A percentile compares a stretch with the other conserved stretches of the same genome.
Conservation (phyloP, 2,329 filamentous ascomycete species). For the Claviceps purpurea region DNA sequence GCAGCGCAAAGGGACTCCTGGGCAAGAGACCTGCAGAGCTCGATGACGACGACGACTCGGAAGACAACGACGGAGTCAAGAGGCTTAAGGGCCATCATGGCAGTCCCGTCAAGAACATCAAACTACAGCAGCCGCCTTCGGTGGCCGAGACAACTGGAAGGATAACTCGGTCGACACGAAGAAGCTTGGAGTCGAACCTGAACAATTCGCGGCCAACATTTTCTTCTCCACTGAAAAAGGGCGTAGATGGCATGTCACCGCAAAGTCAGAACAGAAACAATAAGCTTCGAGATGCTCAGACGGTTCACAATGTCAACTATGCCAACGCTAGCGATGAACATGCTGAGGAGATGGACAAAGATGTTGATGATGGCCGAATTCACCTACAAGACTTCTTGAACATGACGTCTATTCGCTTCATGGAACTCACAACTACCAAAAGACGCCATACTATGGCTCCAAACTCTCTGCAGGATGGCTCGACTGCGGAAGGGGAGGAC, state of each 20-base stretch:
- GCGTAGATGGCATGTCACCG: conserved; percentile 40
- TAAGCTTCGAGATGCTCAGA: conserved; percentile 35
- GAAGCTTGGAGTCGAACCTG: conserved; percentile 29
- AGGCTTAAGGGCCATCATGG: conserved; percentile 57
- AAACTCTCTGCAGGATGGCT: conserved; percentile 28
- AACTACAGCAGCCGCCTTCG: conserved; percentile 53
- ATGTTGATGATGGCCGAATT: conserved; percentile 48
- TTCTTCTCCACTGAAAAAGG: conserved; percentile 34
- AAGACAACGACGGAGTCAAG: conserved; percentile 50
- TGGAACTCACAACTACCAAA: conserved; percentile 96
- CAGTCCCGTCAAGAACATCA: conserved; percentile 65
- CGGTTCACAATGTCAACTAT: conserved; percentile 30
- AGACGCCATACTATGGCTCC: conserved; percentile 70
- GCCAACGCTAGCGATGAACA: conserved; percentile 26
- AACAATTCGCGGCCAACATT: conserved; percentile 28
- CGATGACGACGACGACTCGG: conserved; percentile 48
- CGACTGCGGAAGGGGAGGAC: conserved; percentile 29
- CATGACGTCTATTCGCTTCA: conserved; percentile 93
- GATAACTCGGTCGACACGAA: conserved; percentile 34
- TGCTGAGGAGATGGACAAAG: conserved; percentile 29
- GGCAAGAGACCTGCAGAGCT: conserved; percentile 63
- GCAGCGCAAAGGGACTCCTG: conserved; percentile 58
- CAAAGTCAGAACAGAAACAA: conserved; percentile 38
- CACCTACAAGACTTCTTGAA: conserved; percentile 87
- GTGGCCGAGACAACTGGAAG: conserved; percentile 55